phyloP scores from a whole-genome alignment of 1,284 basidiomycete species.

The Sutorius eximius region DNA sequence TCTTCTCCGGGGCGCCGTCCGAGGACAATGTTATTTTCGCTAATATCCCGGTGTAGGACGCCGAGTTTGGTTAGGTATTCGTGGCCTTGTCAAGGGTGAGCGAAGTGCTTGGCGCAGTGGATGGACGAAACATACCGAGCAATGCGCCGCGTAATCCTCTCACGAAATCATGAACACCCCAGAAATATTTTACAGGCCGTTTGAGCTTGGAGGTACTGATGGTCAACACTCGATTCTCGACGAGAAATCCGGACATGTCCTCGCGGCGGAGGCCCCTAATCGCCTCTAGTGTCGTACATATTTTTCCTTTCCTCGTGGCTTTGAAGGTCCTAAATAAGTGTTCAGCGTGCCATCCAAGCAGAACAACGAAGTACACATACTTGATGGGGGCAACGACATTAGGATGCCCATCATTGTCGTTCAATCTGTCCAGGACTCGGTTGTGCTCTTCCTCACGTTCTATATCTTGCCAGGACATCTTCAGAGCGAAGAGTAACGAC shows the following conservation, averaged over 20 bases:
- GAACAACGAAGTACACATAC: neutral
- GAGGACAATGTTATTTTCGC: neutral
- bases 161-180: slow-evolving; percentile 12
- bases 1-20: neutral
- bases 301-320: neutral
- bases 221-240: slow-evolving; percentile 4
- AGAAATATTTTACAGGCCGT: slow-evolving; percentile 14
- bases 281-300: slow-evolving; percentile 4
- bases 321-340: neutral
- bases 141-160: slow-evolving; percentile 8
- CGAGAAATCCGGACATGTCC: neutral
- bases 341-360: neutral
- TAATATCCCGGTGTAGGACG: too few species aligned
- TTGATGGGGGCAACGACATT: neutral
- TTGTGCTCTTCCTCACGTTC: too few species aligned
- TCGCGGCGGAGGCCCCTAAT: slow-evolving; percentile 6
- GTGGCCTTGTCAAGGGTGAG: neutral
- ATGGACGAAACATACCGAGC: neutral
- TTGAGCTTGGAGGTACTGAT: neutral
- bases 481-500: neutral
- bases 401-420: neutral
- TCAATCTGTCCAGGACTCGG: neutral
- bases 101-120: neutral
- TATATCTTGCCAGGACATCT: neutral
- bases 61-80: neutral